Base-by-base conservation (phyloP, 768 basidiomycete species). In the Gloeostereum incarnatum region DNA sequence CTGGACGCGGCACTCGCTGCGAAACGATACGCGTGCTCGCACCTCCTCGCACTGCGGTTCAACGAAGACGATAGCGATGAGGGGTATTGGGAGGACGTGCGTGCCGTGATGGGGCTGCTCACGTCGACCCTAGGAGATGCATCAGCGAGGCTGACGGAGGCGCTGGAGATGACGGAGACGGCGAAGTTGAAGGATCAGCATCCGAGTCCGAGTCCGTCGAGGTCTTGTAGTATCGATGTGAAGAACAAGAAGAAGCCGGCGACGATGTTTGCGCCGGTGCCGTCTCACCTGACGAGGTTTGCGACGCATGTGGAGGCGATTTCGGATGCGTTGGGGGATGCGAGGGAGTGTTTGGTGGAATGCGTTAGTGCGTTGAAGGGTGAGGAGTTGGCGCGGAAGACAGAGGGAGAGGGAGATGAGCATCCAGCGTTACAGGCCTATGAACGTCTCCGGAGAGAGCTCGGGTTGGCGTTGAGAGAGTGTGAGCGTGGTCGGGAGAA, bases 1-100 rank as follows among this genome's bases (percentile, higher is more conserved):
- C 58, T 89, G 3, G 77, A 83, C 40, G 68, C 66, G n/a, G 78
- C 85, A 0, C 45, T 88, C 10, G 68, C 77, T 3, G 73, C 85
- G 13, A 84, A 80, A 45, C 73, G 87, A 10, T 88, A 84, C 49
- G 72, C 86, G 0, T 85, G 81, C 40, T 71, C 87, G 2, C 84
- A 91, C 52, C 65, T 91, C 3, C 66, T 91, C 2, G 87, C 87
- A 3, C 55, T 91, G 35, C 69, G 88, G 2, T 91, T 91, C 51
- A 51, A 46, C 30, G 78, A 80, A 34, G 78, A 80, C 32, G 75
- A 74, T 34, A 82, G 79, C 23, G 82, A 85, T 45, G 78, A 80
- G 36, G 63, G 68, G 4, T 91, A 91, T 47, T 91, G 87, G 87
- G 87, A 89, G 47, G 80, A 89, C 48, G 85, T 85, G 20, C 70